A percentile compares a stretch with the other conserved stretches of the same genome.
Evolutionary conservation across 1,139 yeast genomes (phyloP).

Genomic region (Zygoascus hellenicus): DNA sequence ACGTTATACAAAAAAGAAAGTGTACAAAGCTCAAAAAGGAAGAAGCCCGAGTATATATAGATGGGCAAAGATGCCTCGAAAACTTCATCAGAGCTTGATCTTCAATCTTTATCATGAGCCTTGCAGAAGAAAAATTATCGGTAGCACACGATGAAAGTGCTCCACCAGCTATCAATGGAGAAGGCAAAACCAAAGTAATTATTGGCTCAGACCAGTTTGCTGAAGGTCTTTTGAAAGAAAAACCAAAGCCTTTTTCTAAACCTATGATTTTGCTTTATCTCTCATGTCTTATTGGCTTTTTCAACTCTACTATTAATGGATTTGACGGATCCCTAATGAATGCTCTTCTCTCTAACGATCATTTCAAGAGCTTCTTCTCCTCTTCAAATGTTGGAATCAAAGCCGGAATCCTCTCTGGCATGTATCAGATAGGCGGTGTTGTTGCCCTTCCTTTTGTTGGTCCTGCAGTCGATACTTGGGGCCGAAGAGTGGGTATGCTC

Average conservation of each 20-base stretch:
- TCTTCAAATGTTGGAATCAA: constrained; percentile 17
- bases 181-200: not conserved
- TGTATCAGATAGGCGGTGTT: constrained; percentile 20
- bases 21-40: too few relatives aligned
- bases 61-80: too few relatives aligned
- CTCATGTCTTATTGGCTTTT: constrained; percentile 17
- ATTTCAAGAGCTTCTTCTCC: constrained; percentile 16
- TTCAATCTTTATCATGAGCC: not conserved
- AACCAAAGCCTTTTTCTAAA: constrained; percentile 11
- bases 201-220: constrained; percentile 6
- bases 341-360: constrained; percentile 14
- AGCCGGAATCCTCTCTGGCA: constrained; percentile 18
- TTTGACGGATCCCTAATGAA: constrained; percentile 20
- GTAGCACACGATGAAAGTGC: not conserved
- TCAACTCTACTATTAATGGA: constrained; percentile 20
- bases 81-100: not conserved
- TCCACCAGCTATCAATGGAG: not conserved
- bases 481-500: constrained; percentile 15
- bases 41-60: too few relatives aligned
- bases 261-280: constrained; percentile 15
- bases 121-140: not conserved
- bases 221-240: constrained; percentile 5
- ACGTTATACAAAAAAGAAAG: too few relatives aligned
- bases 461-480: constrained; percentile 13
- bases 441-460: constrained; percentile 21